A percentile compares a stretch with the other conserved stretches of the same genome.
These are phyloP conservation scores for Pholiota conissans DNA, from an alignment of 768 basidiomycete genomes.

Conservation along the genomic window DNA sequence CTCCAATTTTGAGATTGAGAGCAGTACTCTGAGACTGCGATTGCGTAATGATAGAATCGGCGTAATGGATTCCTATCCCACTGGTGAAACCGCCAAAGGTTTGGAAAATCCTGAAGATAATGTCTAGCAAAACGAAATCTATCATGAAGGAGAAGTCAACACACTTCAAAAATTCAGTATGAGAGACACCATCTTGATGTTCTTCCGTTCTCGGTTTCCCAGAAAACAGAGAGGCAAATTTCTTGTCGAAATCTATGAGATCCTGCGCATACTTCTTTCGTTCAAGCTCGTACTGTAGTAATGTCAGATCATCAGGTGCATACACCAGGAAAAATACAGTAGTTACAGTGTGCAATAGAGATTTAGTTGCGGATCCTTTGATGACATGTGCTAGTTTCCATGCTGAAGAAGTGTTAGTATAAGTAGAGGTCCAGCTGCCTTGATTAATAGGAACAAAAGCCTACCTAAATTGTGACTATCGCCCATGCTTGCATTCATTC, in stretches of 20 bases:
- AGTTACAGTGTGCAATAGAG: constrained; percentile 49
- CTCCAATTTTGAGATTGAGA: constrained; percentile 43
- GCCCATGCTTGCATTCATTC: constrained; percentile 78
- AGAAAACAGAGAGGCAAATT: constrained; percentile 67
- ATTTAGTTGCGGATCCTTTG: constrained; percentile 49
- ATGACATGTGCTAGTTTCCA: constrained; percentile 66
- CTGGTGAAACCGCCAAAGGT: constrained; percentile 55
- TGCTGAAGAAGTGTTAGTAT: constrained; percentile 25
- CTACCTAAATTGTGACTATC: constrained; percentile 71
- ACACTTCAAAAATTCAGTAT: constrained; percentile 50
- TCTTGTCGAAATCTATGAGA: constrained; percentile 68
- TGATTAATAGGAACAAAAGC: constrained; percentile 5
- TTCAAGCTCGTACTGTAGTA: constrained; percentile 63
- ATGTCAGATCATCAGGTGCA: not conserved
- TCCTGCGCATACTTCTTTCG: constrained; percentile 69
- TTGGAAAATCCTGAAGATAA: constrained; percentile 42
- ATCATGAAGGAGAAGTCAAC: not conserved
- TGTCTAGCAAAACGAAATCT: not conserved
- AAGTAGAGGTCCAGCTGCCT: not conserved
- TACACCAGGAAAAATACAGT: not conserved
- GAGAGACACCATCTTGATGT: constrained; percentile 49
- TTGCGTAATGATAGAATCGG: constrained; percentile 43
- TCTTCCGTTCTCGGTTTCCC: constrained; percentile 57
- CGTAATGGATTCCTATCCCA: constrained; percentile 56
- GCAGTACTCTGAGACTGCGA: constrained; percentile 37